Evolutionary conservation across 2,329 filamentous ascomycete genomes (phyloP), one percentile per base, ranked within the genome.

Genomic region (Aspergillus viridinutans): DNA sequence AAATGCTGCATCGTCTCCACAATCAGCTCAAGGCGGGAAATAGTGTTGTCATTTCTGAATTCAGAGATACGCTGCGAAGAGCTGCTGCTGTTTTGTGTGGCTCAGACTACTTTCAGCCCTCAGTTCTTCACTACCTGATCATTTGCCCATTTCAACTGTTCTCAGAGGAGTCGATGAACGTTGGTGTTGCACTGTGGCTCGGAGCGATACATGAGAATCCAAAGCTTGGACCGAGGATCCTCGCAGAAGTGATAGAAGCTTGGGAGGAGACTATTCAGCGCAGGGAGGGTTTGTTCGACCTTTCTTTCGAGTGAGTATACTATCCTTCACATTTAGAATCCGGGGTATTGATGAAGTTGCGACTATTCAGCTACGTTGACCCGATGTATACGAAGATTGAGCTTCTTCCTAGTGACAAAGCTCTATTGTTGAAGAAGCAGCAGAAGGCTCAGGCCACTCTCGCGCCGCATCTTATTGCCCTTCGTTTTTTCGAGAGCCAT

Each of bases 191-290:
- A 3, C 79, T 99, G 6, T 99, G 94, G 94, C 85, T 97, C 59
- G 94, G 94, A 26, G 90, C 97, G 14, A 95, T 97, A 68, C 94
- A 97, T 67, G 94, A 99, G 72, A 97, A 96, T 67, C 90, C 92
- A 2, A 84, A 85, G 55, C 87, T 97, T 74, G 92, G 96, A 72
- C 84, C 93, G 8, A 87, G 92, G 59, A 85, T 99, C 55, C 77
- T 99, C 32, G 87, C 86, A 53, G 91, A 96, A 70, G 90, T 97
- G 65, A 88, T 89, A 9, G 89, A 94, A 69, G 90, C 93, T 61
- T 99, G 93, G 90, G 93, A 97, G 73, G 81, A 83, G 56, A 94
- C 89, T 3, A 86, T 97, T 49, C 83, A 90, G 57, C 87, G 85
- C 64, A 85, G 85, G 60, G 83, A 88, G 53, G 94, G 94, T 10